These are phyloP conservation scores for Trichoderma atroviride DNA, from an alignment of 2,329 filamentous ascomycete genomes.

Conservation along the genomic window DNA sequence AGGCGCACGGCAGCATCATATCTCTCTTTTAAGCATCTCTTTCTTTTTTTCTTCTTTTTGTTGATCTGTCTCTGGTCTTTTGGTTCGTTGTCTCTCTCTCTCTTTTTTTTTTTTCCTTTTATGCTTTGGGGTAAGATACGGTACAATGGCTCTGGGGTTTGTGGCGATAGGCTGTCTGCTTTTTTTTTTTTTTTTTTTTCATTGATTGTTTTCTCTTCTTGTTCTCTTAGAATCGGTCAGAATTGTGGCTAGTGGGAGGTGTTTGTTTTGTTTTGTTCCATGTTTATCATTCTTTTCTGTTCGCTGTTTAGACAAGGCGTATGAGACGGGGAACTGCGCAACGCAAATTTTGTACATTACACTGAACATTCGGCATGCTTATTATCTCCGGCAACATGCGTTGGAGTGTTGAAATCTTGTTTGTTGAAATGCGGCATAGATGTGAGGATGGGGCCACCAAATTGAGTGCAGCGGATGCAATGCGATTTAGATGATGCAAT, in stretches of 20 bases:
- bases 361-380: background rate
- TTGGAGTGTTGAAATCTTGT: background rate
- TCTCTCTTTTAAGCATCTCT: slow-evolving; percentile 1
- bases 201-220: background rate
- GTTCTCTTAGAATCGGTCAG: slow-evolving; percentile 1
- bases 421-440: background rate
- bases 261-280: background rate
- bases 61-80: background rate
- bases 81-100: background rate
- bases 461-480: slow-evolving; percentile 18
- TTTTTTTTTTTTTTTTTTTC: no score
- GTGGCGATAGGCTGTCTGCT: slow-evolving; percentile 14
- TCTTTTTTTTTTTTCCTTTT: background rate
- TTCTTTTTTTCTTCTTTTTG: background rate
- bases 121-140: slow-evolving; percentile 12
- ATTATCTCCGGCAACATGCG: background rate
- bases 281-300: background rate
- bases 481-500: background rate
- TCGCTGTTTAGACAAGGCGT: slow-evolving; percentile 18
- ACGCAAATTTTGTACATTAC: slow-evolving; percentile 21
- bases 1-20: slow-evolving; percentile 20
- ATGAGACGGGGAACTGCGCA: slow-evolving; percentile 15
- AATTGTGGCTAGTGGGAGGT: slow-evolving; percentile 7
- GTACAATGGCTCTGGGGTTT: slow-evolving; percentile 10
- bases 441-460: slow-evolving; percentile 18